A percentile compares a stretch with the other conserved stretches of the same genome.
Evolutionary conservation across 495 filamentous ascomycete genomes (phyloP).

Genomic region (Lophium mytilinum): DNA sequence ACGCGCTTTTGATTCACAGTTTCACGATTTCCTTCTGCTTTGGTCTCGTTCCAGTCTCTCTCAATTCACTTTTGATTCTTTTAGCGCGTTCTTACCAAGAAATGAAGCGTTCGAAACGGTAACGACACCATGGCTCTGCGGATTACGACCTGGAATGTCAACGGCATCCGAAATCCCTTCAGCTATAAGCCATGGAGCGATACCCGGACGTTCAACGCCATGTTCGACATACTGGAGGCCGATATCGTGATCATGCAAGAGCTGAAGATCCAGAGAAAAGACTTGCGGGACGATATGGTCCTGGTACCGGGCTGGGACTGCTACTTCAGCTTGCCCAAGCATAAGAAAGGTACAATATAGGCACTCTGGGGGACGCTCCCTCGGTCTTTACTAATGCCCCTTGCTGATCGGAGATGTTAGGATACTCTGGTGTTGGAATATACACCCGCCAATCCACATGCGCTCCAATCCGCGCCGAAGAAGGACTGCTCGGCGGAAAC

Average conservation of each 20-base stretch:
- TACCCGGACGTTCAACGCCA: slow-evolving; percentile 79
- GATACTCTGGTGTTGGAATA: slow-evolving; percentile 94
- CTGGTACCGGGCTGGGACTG: slow-evolving; percentile 94
- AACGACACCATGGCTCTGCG: slow-evolving; percentile 56
- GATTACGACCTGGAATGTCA: slow-evolving; percentile 94
- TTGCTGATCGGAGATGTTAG: slow-evolving; percentile 35
- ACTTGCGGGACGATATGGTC: slow-evolving; percentile 93
- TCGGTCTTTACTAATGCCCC: not conserved
- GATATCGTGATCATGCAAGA: slow-evolving; percentile 96
- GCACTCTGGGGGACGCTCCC: not conserved
- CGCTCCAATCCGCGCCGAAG: slow-evolving; percentile 83
- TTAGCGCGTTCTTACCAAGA: not conserved
- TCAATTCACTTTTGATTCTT: not conserved
- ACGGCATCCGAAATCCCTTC: slow-evolving; percentile 95
- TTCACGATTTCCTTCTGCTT: not conserved
- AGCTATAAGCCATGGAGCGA: slow-evolving; percentile 91
- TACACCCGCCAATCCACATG: slow-evolving; percentile 89
- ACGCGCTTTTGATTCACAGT: not conserved
- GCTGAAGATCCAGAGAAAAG: slow-evolving; percentile 92
- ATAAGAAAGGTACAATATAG: slow-evolving; percentile 70
- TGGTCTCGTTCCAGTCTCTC: not conserved
- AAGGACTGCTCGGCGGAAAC: slow-evolving; percentile 80
- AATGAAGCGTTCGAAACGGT: slow-evolving; percentile 24
- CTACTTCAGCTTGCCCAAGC: slow-evolving; percentile 82
- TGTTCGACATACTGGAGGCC: slow-evolving; percentile 91